These are phyloP conservation scores for Metschnikowia lochheadii DNA, from an alignment of 805 yeast species.

Conservation along the genomic window DNA sequence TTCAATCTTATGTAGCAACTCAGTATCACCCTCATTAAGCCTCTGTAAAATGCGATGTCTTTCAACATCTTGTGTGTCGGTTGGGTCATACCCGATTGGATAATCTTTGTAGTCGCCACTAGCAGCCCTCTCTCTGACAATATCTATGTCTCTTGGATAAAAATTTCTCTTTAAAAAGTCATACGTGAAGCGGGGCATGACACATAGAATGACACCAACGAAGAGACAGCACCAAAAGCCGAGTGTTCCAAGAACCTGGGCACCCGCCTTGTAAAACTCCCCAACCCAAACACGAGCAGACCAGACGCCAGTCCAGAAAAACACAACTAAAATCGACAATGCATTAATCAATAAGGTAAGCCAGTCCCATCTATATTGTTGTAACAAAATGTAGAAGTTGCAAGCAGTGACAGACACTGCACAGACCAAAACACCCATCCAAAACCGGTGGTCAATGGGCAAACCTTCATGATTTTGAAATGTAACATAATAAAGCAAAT, in stretches of 20 bases:
- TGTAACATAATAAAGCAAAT: slow-evolving; percentile 35
- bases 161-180: slow-evolving; percentile 50
- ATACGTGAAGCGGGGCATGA: slow-evolving; percentile 57
- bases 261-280: slow-evolving; percentile 63
- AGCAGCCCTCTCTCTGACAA: slow-evolving; percentile 58
- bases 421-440: slow-evolving; percentile 63
- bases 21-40: slow-evolving; percentile 33
- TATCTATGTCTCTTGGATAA: slow-evolving; percentile 64
- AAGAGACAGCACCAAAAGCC: slow-evolving; percentile 64
- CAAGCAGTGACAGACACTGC: slow-evolving; percentile 61
- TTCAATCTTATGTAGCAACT: slow-evolving; percentile 32
- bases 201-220: slow-evolving; percentile 49
- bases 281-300: slow-evolving; percentile 48
- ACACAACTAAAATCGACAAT: slow-evolving; percentile 55
- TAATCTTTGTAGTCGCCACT: slow-evolving; percentile 49
- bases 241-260: slow-evolving; percentile 56
- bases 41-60: slow-evolving; percentile 31
- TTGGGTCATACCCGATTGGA: slow-evolving; percentile 52
- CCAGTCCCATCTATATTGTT: slow-evolving; percentile 80
- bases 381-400: slow-evolving; percentile 60
- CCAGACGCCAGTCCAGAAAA: slow-evolving; percentile 82
- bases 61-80: slow-evolving; percentile 42
- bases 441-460: slow-evolving; percentile 60
- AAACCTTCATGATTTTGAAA: slow-evolving; percentile 51
- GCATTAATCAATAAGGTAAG: slow-evolving; percentile 49